Percentiles rank a stretch among this genome's conserved stretches.
Evolutionary conservation across 495 filamentous ascomycete genomes (phyloP).

Genomic region (Penicillium canescens): DNA sequence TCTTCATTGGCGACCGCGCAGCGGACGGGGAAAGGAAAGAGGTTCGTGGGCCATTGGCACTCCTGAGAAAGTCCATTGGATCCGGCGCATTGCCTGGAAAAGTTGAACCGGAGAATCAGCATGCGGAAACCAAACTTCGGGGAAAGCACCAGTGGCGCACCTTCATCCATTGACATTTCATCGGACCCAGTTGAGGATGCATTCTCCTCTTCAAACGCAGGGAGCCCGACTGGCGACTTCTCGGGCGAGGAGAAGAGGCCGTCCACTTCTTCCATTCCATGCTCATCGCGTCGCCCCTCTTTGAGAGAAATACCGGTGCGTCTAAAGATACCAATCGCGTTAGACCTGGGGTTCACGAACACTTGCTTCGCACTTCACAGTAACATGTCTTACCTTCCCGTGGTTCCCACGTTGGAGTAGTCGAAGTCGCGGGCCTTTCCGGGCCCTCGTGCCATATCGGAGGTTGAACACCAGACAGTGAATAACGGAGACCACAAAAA

Average conservation of each 20-base stretch:
- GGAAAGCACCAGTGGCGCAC: slow-evolving; percentile 19
- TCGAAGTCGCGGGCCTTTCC: slow-evolving; percentile 57
- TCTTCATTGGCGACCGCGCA: slow-evolving; percentile 48
- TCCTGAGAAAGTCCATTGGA: slow-evolving; percentile 43
- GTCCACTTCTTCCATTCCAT: slow-evolving; percentile 86
- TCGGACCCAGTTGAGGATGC: slow-evolving; percentile 42
- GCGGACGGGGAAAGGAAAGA: slow-evolving; percentile 36
- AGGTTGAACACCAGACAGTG: slow-evolving; percentile 1
- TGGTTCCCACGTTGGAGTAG: slow-evolving; percentile 63
- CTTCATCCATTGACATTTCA: slow-evolving; percentile 51
- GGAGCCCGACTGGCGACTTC: slow-evolving; percentile 51
- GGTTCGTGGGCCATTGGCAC: slow-evolving; percentile 27
- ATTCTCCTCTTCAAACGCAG: slow-evolving; percentile 30
- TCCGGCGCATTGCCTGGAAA: slow-evolving; percentile 39
- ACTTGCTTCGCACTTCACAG: neutral
- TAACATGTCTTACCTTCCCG: slow-evolving; percentile 54
- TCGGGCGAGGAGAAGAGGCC: slow-evolving; percentile 87
- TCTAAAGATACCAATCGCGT: slow-evolving; percentile 33
- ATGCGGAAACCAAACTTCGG: neutral
- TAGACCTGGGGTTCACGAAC: slow-evolving; percentile 2
- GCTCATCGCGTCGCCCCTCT: slow-evolving; percentile 83
- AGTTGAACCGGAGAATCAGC: slow-evolving; percentile 10
- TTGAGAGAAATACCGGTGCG: slow-evolving; percentile 82
- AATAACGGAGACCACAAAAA: neutral
- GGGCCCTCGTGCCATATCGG: slow-evolving; percentile 48